Evolutionary conservation across 768 basidiomycete genomes (phyloP).

Genomic region (Lactifluus hygrophoroides): DNA sequence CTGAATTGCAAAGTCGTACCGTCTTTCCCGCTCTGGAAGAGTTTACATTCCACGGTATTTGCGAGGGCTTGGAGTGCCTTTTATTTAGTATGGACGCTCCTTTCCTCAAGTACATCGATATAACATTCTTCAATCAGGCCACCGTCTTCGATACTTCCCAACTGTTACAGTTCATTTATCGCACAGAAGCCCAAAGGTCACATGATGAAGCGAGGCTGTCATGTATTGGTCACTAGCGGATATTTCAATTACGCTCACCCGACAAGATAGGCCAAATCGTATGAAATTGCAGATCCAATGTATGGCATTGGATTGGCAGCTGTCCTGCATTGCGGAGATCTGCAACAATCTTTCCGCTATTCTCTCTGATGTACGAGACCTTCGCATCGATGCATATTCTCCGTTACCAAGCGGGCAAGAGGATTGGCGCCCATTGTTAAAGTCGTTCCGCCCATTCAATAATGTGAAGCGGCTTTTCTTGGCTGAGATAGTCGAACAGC

Average conservation of each 20-base stretch:
- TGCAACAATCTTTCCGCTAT: neutral
- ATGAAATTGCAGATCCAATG: neutral
- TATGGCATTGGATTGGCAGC: neutral
- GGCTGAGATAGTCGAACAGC: neutral
- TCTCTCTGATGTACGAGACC: neutral
- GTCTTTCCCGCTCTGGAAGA: neutral
- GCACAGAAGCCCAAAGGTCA: neutral
- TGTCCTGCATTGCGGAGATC: neutral
- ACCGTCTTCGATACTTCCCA: neutral
- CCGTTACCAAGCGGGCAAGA: neutral
- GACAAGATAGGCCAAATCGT: neutral
- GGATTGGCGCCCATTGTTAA: neutral
- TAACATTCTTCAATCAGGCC: neutral
- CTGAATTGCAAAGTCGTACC: neutral
- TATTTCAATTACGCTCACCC: neutral
- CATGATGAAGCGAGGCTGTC: neutral
- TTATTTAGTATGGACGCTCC: neutral
- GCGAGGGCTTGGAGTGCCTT: constrained; percentile 1
- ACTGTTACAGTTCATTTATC: neutral
- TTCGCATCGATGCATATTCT: neutral
- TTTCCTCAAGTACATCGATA: neutral
- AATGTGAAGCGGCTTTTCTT: neutral
- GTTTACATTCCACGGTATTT: neutral
- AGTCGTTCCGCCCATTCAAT: neutral
- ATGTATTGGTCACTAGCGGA: neutral